These are phyloP conservation scores for Scheffersomyces stambukii DNA, from an alignment of 1,139 yeast species.

Conservation along the genomic window DNA sequence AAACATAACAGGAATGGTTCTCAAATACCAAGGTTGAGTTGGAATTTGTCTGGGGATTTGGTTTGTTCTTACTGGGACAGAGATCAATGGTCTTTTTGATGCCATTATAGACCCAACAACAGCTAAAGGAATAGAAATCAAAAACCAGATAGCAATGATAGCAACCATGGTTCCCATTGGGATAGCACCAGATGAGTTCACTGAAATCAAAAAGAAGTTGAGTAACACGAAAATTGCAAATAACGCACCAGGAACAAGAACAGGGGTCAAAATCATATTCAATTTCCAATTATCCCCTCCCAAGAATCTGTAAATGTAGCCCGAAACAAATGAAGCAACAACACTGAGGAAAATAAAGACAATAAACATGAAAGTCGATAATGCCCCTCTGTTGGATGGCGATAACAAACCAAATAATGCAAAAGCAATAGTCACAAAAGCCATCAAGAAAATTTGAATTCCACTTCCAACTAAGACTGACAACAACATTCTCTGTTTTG, in stretches of 20 bases:
- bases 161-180: conserved; percentile 90
- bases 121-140: conserved; percentile 81
- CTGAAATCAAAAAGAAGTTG: conserved; percentile 78
- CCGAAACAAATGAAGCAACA: conserved; percentile 83
- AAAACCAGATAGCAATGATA: conserved; percentile 77
- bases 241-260: conserved; percentile 75
- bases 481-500: conserved; percentile 63
- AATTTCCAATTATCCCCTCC: conserved; percentile 91
- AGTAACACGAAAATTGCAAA: conserved; percentile 62
- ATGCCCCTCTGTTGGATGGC: conserved; percentile 92
- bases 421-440: conserved; percentile 66
- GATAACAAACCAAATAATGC: conserved; percentile 88
- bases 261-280: conserved; percentile 78
- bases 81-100: conserved; percentile 55
- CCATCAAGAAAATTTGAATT: conserved; percentile 75
- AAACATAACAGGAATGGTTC: conserved; percentile 61
- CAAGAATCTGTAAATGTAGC: conserved; percentile 79
- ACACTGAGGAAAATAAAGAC: conserved; percentile 76
- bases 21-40: conserved; percentile 79
- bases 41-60: conserved; percentile 98
- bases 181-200: conserved; percentile 87
- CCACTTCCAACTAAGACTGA: conserved; percentile 90
- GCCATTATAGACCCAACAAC: conserved; percentile 77
- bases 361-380: conserved; percentile 85
- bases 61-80: conserved; percentile 79